These are phyloP conservation scores for Phytophthora boehmeriae DNA, from an alignment of 352 stramenopile species.

Conservation along the genomic window DNA sequence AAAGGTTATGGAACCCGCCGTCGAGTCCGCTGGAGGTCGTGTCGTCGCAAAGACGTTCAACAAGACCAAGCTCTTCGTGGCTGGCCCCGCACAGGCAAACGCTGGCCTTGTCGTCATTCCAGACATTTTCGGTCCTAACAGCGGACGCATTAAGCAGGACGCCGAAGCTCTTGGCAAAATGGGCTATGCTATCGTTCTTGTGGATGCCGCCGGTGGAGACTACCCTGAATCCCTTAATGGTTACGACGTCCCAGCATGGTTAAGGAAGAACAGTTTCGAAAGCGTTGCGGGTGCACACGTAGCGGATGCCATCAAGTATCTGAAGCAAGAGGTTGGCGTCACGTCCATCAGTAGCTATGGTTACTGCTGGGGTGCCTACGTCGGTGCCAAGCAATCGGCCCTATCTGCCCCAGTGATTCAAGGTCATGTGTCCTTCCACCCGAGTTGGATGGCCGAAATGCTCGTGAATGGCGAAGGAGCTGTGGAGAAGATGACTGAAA, in stretches of 20 bases:
- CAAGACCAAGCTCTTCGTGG: constrained; percentile 29
- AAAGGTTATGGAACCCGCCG: constrained; percentile 16
- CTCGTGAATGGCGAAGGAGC: constrained; percentile 27
- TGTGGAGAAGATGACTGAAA: constrained; percentile 33
- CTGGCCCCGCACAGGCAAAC: constrained; percentile 25
- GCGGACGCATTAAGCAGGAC: constrained; percentile 43
- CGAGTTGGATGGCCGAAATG: constrained; percentile 37
- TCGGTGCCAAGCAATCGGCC: constrained; percentile 26
- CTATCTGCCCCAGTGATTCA: constrained; percentile 20
- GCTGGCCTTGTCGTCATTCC: constrained; percentile 40
- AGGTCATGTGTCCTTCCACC: constrained; percentile 46
- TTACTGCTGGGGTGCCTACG: constrained; percentile 45
- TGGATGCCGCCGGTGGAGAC: constrained; percentile 36
- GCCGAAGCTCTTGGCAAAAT: constrained; percentile 35
- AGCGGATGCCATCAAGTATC: constrained; percentile 19
- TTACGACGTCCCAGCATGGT: constrained; percentile 9
- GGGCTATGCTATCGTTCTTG: constrained; percentile 39
- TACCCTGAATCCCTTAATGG: constrained; percentile 19
- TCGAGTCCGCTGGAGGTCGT: constrained; percentile 9
- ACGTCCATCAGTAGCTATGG: constrained; percentile 35
- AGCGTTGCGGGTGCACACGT: constrained; percentile 15
- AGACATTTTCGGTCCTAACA: constrained; percentile 39
- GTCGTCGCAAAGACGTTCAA: constrained; percentile 21
- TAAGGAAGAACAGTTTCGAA: constrained; percentile 31
- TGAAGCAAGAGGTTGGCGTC: constrained; percentile 30